Percentiles rank a stretch among this genome's conserved stretches.
Conservation (phyloP, 345 rosid genomes). For the Eucalyptus regnans region DNA sequence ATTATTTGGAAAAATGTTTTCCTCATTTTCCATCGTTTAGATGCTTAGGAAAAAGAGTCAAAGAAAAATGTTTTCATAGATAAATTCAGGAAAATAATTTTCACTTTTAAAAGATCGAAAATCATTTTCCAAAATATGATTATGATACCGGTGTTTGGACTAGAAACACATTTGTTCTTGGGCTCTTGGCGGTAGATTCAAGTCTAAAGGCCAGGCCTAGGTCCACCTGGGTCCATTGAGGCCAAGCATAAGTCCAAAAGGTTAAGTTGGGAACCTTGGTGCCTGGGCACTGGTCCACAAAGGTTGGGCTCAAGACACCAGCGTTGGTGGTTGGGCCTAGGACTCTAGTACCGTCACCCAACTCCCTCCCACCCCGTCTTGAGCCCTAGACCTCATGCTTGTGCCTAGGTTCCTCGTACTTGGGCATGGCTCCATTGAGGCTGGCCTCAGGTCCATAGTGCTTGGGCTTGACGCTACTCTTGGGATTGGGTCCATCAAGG, state of each 20-base stretch:
- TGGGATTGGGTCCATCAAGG: background rate
- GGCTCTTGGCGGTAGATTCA: background rate
- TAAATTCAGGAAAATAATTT: no score
- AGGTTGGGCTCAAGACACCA: background rate
- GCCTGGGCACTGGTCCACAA: background rate
- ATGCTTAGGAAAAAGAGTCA: background rate
- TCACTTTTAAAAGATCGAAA: background rate
- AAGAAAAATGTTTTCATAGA: no score
- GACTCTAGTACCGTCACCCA: background rate
- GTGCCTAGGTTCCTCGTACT: background rate
- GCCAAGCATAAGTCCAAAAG: background rate
- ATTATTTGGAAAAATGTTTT: no score
- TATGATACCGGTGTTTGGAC: background rate
- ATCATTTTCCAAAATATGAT: background rate
- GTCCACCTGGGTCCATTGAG: background rate
- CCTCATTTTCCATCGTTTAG: no score
- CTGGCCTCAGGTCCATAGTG: background rate
- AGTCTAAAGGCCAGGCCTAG: background rate
- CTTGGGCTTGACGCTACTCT: no score
- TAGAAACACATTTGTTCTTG: background rate
- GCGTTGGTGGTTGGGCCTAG: background rate
- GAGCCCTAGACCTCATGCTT: background rate
- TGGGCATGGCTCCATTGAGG: background rate
- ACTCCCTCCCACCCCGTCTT: accelerated
- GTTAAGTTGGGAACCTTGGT: background rate